Percentiles rank a stretch among this genome's conserved stretches.
phyloP scores from a whole-genome alignment of 306 rosid species.

The Inga oerstediana region DNA sequence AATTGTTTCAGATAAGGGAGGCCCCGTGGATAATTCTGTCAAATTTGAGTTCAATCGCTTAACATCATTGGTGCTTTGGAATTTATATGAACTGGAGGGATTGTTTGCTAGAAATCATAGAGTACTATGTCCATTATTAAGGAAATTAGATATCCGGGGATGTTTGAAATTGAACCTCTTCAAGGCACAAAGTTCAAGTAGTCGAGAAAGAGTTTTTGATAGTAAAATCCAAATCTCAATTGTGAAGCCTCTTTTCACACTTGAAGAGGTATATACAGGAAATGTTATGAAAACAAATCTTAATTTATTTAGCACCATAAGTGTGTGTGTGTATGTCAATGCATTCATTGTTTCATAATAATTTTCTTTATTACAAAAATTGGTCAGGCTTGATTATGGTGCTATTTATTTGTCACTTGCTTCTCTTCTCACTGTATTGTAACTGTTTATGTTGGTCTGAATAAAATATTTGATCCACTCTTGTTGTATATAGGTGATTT shows the following conservation, averaged over 20 bases:
- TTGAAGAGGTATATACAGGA: constrained; percentile 6
- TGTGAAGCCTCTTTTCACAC: not conserved
- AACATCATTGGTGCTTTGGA: not conserved
- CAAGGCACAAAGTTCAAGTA: not conserved
- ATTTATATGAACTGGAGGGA: not conserved
- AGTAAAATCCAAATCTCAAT: not conserved
- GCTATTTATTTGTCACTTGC: not conserved
- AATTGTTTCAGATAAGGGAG: not conserved
- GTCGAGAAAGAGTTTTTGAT: not conserved
- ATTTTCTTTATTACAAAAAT: too few species aligned
- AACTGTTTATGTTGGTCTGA: not conserved
- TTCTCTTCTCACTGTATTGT: too few species aligned
- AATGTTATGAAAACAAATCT: too few species aligned
- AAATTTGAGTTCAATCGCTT: not conserved
- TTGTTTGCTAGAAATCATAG: too few species aligned
- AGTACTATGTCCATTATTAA: not conserved
- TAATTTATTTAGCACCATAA: too few species aligned
- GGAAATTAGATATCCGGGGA: not conserved
- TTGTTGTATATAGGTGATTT: not conserved
- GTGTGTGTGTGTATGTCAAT: not conserved
- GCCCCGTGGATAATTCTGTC: not conserved
- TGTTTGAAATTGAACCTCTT: not conserved
- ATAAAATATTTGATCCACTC: not conserved
- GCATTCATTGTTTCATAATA: too few species aligned
- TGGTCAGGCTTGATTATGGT: not conserved